Evolutionary conservation across 2,329 filamentous ascomycete species (phyloP), one percentile per base, ranked within the genome.

Genomic region (Talaromyces sp.): DNA sequence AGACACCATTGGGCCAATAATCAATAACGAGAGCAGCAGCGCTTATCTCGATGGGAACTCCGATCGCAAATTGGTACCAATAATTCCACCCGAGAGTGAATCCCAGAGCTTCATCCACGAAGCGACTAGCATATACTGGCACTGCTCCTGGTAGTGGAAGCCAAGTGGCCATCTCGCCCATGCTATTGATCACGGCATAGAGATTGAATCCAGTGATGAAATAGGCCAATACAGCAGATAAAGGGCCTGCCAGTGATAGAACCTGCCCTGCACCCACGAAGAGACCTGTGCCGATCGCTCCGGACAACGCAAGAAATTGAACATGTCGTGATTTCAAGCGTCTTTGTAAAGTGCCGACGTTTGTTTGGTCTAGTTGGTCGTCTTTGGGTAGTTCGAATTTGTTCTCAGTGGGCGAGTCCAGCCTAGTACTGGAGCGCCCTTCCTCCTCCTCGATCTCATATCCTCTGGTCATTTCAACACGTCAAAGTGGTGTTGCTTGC

Each of bases 1-100:
- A 39, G 40, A 64, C n/a, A 36, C 51, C 51, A 48, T 64, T 49
- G 17, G 62, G 54, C 62, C 61, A 57, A 65, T 76, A 81, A 55
- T 78, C 73, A 9, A 81, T 71, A 48, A 80, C 72, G 13, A 79
- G 69, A n/a, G 73, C 75, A 19, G 75, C 75, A 5, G 70, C 76
- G 3, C 74, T 79, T 17, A 80, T 71, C 52, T 80, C 78, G 55
- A 78, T 73, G 2, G 76, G 74, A n/a, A 79, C 76, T 2, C 75
- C 77, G 47, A 81, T 79, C 30, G 76, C 75, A n/a, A 77, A 75
- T 49, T 78, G 56, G 40, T 59, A 59, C 54, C 76, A 81, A 60
- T 80, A 81, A 45, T 80, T 80, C 77, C 77, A 81, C 10, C 78
- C 76, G 17, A 82, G 64, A 1, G 78, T 76, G 47, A 59, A 59